Evolutionary conservation across 2,329 filamentous ascomycete species (phyloP), one percentile per base, ranked within the genome.

Genomic region (Ilyonectria destructans): DNA sequence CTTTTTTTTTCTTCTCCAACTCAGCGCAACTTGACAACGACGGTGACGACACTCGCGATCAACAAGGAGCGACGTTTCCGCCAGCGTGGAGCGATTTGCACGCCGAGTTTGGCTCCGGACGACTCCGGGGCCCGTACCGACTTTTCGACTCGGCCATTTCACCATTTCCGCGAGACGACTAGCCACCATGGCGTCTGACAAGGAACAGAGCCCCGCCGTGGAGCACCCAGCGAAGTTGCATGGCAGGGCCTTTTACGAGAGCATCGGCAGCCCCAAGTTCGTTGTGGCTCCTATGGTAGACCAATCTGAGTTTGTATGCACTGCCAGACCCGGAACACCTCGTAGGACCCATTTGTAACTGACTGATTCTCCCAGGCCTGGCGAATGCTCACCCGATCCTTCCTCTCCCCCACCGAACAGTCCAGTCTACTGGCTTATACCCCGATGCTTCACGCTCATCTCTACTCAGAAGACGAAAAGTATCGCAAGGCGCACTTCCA

Each of bases 261-360:
- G 93, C 78, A 92, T 99, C 69, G 96, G 96, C 23, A 95, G 92
- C 68, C 96, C 96, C 2, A 97, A 94, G 82, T 91, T 93, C 72
- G 90, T 99, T 33, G 88, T 99, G 62, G 96, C 96, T 37, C 96
- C 96, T 40, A 99, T 99, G 96, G 96, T 99, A 23, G 96, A 99
- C 78, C 94, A 98, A 81, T 98, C 95, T 35, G 96, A 99, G 85
- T 98, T 98, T 85, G 95, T 97, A 85, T 72, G 92, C 85, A 13
- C 13, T 49, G 23, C 23, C 23, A 4, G 23, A 3, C 23, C 23
- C 23, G 23, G 23, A 23, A 23, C 23, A 4, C 23, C 23, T 23
- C 23, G 23, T 23, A 23, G 23, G 4, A 23, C 23, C 23, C 23
- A 23, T 23, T 23, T 23, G 23, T 49, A 21, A 48, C 58, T 40